Evolutionary conservation across 2,329 filamentous ascomycete species (phyloP).

Genomic region (Sodiomyces alkalinus): DNA sequence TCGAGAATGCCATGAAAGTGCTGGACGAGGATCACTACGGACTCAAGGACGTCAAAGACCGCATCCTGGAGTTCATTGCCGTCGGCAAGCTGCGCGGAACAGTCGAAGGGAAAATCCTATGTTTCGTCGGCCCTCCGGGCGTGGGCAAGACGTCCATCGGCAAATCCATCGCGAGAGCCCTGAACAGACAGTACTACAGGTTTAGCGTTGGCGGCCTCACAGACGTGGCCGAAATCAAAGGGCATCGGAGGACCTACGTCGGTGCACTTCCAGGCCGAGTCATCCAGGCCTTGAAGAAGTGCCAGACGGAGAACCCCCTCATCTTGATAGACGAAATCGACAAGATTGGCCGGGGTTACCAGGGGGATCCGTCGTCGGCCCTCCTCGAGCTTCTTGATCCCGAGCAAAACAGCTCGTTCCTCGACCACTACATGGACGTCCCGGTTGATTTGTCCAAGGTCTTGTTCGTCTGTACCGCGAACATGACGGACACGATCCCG

Average conservation of each 20-base stretch:
- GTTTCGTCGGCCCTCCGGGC: constrained; percentile 91
- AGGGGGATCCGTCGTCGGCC: constrained; percentile 90
- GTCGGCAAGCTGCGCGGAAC: constrained; percentile 94
- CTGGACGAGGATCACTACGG: constrained; percentile 95
- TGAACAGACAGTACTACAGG: constrained; percentile 94
- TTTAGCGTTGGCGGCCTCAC: constrained; percentile 96
- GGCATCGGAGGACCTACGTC: constrained; percentile 89
- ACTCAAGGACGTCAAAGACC: constrained; percentile 94
- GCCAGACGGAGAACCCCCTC: constrained; percentile 93
- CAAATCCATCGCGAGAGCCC: constrained; percentile 87
- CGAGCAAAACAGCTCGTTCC: constrained; percentile 92
- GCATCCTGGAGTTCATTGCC: constrained; percentile 94
- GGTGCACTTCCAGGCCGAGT: constrained; percentile 90
- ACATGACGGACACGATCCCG: constrained; percentile 97
- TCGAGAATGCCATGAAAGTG: constrained; percentile 77
- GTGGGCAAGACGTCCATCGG: constrained; percentile 98
- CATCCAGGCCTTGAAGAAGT: constrained; percentile 97
- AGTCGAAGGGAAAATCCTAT: constrained; percentile 95
- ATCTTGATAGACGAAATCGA: constrained; percentile 96
- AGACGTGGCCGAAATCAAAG: constrained; percentile 97
- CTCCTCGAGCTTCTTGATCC: constrained; percentile 88
- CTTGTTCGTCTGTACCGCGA: constrained; percentile 94
- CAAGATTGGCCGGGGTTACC: constrained; percentile 93
- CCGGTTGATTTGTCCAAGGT: constrained; percentile 96
- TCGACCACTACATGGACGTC: constrained; percentile 98